Conservation (phyloP, 306 rosid species). For the Cucurbita ficifolia region DNA sequence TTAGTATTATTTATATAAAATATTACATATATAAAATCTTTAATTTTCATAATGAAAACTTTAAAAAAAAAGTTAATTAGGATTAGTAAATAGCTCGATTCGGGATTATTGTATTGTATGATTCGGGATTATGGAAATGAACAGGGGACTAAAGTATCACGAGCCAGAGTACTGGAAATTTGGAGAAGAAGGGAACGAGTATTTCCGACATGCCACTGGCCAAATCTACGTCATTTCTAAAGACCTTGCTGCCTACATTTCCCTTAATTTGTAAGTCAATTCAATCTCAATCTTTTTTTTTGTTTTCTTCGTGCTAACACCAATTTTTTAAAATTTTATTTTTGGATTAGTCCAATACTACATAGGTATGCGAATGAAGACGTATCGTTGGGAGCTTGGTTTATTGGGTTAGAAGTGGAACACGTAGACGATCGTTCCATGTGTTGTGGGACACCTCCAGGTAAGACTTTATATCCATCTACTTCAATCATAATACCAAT, state of each 20-base stretch:
- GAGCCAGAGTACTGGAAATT: constrained; percentile 91
- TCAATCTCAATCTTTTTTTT: neutral
- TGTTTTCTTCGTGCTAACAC: neutral
- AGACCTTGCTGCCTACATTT: constrained; percentile 71
- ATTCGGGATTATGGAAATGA: too few relatives aligned
- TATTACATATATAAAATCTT: neutral
- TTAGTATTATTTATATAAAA: neutral
- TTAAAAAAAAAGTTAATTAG: too few relatives aligned
- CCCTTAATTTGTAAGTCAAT: constrained; percentile 38
- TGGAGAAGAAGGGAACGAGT: constrained; percentile 88
- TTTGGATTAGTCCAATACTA: constrained; percentile 43
- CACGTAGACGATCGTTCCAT: constrained; percentile 67
- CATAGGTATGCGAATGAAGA: constrained; percentile 91
- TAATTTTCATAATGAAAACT: too few relatives aligned
- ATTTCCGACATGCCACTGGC: constrained; percentile 94
- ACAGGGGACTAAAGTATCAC: constrained; percentile 70
- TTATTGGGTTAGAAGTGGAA: constrained; percentile 71
- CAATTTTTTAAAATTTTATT: neutral
- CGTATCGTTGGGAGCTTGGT: constrained; percentile 78
- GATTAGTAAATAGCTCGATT: too few relatives aligned
- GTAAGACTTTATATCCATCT: constrained; percentile 9
- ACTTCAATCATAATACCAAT: neutral
- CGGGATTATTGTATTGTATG: too few relatives aligned
- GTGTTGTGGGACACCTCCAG: constrained; percentile 85
- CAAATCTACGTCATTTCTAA: constrained; percentile 84